Evolutionary conservation across 305 asterid genomes (phyloP), one percentile per base, ranked within the genome.

Genomic region (Caryopteris hybrid): DNA sequence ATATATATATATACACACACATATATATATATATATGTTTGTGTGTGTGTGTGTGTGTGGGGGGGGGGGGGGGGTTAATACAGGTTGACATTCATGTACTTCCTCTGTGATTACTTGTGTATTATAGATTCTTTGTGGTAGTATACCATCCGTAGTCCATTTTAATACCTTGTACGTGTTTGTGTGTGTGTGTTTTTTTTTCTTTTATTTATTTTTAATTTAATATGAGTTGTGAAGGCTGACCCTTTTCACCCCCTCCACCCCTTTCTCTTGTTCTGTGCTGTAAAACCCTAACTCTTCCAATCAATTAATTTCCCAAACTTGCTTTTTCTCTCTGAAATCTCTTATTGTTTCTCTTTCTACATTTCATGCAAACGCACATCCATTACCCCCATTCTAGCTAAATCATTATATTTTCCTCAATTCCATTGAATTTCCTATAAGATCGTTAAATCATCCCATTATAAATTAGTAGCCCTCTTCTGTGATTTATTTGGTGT

Each of bases 221-320:
- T 41, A 61, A 61, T 47, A 45, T 20, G 41, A 20, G 22, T 22
- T 38, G 68, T 23, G 8, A 38, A 21, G 31, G 45, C 41, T 12
- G 61, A 18, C 67, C 33, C 61, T 52, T 59, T 58, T 54, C 66
- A 18, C 54, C 57, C 33, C 39, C 43, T 11, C 12, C 53, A 20
- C 46, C 71, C 50, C 67, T 22, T 63, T 33, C 59, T 46, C 69
- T 60, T 66, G 31, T 52, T 61, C 59, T 68, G 64, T 73, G 66
- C 69, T 70, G 76, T 64, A 83, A 86, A 88, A 86, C 93, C 91
- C 93, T 83, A 88, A 80, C 72, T 69, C 78, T 60, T 47, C 66
- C 21, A 59, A 68, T 66, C 61, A 46, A 65, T 78, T 42, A 36
- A 48, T 65, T 62, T 57, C 8, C 56, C 47, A 14, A 31, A 23